Evolutionary conservation across 2,329 filamentous ascomycete genomes (phyloP), one percentile per base, ranked within the genome.

Genomic region (Alternaria brassicicola): DNA sequence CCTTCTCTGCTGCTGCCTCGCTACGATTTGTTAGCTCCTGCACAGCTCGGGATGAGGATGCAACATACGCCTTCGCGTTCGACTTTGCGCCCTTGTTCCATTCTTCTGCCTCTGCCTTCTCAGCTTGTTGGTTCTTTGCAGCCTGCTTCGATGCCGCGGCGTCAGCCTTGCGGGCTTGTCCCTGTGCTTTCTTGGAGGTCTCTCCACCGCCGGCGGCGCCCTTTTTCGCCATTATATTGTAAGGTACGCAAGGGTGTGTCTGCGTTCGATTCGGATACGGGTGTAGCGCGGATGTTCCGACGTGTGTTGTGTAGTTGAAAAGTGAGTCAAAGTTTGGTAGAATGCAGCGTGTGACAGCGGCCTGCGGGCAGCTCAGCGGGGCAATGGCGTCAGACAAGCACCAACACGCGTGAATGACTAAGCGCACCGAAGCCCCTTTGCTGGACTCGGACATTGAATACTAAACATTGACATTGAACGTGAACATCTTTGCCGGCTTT

Each of bases 151-250:
- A 80, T 8, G 91, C 90, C 1, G 93, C 94, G 3, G 88, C 89
- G 47, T 97, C 93, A 63, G 93, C 93, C 84, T 99, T 98, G 80
- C 92, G 86, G 63, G 93, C 93, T 78, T 97, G 92, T 64, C 94
- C 95, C 8, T 89, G 87, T 3, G 81, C 92, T 83, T 98, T 98
- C 81, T 97, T 98, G 77, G 85, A 89, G 80, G 38, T 56, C 39
- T 90, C 92, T 63, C 96, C 93, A 52, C 82, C 85, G 54, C 76
- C 93, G 50, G 82, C 85, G 52, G 72, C 80, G 59, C 78, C 72
- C 91, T 93, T 79, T 60, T 71, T 73, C 50, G 66, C 70, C 75
- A 76, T 77, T 47, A 8, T 63, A 17, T 36, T 28, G 13, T 45
- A 21, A 21, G 38, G 39, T 17, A 30, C 26, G 26, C 31, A 19